phyloP scores from a whole-genome alignment of 1,139 yeast genomes.

The Candida sanyaensis region DNA sequence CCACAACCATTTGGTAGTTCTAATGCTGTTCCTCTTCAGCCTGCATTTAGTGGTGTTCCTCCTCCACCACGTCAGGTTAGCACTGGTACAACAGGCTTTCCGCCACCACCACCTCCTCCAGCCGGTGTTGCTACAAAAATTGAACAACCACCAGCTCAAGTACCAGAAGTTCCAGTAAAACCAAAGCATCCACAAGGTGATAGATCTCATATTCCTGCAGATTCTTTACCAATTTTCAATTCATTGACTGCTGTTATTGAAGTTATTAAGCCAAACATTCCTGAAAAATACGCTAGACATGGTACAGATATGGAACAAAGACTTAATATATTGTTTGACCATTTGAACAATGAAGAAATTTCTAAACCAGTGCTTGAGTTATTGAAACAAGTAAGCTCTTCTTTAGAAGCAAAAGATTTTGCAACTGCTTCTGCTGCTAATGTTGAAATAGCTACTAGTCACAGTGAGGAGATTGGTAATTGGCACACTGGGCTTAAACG shows the following conservation, averaged over 20 bases:
- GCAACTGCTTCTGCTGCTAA: slow-evolving; percentile 59
- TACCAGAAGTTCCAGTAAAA: slow-evolving; percentile 15
- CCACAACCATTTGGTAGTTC: slow-evolving; percentile 15
- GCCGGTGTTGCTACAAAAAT: slow-evolving; percentile 15
- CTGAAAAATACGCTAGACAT: slow-evolving; percentile 74
- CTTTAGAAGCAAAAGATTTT: slow-evolving; percentile 58
- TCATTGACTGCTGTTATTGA: slow-evolving; percentile 56
- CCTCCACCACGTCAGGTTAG: slow-evolving; percentile 18
- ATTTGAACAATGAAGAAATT: slow-evolving; percentile 73
- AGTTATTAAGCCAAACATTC: slow-evolving; percentile 71
- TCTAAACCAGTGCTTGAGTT: slow-evolving; percentile 56
- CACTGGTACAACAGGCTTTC: slow-evolving; percentile 1
- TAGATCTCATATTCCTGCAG: slow-evolving; percentile 65
- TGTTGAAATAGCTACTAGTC: slow-evolving; percentile 62
- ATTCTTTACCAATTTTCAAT: slow-evolving; percentile 58
- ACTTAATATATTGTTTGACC: slow-evolving; percentile 73
- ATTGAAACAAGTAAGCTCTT: slow-evolving; percentile 52
- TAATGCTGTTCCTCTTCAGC: slow-evolving; percentile 11
- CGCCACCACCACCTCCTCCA: slow-evolving; percentile 11
- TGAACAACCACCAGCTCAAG: slow-evolving; percentile 19
- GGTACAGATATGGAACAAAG: slow-evolving; percentile 82
- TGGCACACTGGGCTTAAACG: slow-evolving; percentile 96
- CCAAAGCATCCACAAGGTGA: slow-evolving; percentile 68
- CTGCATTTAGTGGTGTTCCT: slow-evolving; percentile 17
- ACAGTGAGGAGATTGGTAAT: slow-evolving; percentile 77